Evolutionary conservation across 352 stramenopile genomes (phyloP).

Genomic region (Phytophthora palmivora): DNA sequence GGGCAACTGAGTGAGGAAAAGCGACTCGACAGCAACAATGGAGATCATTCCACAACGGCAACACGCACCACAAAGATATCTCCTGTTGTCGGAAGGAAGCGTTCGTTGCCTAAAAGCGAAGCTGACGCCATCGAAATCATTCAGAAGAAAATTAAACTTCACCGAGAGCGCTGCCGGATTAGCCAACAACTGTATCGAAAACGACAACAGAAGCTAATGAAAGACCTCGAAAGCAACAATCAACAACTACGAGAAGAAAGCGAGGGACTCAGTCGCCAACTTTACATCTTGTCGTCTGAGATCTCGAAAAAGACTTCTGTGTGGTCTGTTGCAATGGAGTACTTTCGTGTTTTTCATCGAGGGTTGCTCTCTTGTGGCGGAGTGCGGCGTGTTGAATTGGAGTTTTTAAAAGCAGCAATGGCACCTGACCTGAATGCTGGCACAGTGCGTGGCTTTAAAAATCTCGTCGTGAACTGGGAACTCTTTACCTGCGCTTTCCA

Average conservation of each 20-base stretch:
- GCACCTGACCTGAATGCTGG: neutral
- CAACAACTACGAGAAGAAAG: neutral
- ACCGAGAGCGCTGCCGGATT: neutral
- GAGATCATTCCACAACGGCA: neutral
- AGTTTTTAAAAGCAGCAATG: neutral
- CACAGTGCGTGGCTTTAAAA: too few species aligned
- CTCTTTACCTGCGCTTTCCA: too few species aligned
- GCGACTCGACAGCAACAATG: too few species aligned
- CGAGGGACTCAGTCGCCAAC: neutral
- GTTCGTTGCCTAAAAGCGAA: neutral
- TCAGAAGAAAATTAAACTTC: neutral
- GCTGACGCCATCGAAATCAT: neutral
- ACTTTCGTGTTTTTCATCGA: constrained; percentile 2
- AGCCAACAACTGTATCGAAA: neutral
- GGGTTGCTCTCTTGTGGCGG: neutral
- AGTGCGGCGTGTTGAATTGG: neutral
- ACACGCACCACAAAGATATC: neutral
- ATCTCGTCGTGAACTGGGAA: too few species aligned
- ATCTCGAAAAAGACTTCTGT: neutral
- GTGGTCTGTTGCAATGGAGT: neutral
- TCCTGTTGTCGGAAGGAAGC: neutral
- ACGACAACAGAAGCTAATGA: neutral
- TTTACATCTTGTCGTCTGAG: neutral
- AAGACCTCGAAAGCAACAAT: neutral
- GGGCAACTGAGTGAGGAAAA: too few species aligned